phyloP scores from a whole-genome alignment of 441 rosid genomes.

The Mallotus japonicus region DNA sequence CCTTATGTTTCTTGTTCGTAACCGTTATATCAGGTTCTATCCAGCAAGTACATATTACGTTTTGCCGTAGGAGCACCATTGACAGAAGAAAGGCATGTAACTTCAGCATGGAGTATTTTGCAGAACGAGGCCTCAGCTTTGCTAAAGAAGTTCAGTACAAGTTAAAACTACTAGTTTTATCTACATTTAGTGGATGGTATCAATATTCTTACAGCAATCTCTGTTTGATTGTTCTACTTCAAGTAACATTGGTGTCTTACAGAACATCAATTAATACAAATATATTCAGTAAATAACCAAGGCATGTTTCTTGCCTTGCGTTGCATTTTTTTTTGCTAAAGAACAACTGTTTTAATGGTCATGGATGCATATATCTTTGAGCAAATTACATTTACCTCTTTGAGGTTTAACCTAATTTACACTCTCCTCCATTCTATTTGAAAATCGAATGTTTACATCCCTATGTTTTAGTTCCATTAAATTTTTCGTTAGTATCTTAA shows the following conservation, averaged over 20 bases:
- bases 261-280: not conserved
- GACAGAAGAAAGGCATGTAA: slow-evolving; percentile 78
- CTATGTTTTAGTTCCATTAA: no score
- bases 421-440: no score
- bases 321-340: not conserved
- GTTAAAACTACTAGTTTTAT: not conserved
- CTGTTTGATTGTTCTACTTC: not conserved
- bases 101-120: slow-evolving; percentile 68
- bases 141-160: slow-evolving; percentile 26
- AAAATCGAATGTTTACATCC: no score
- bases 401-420: no score
- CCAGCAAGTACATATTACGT: slow-evolving; percentile 56
- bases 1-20: not conserved
- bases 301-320: not conserved
- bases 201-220: not conserved
- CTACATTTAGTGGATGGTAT: not conserved
- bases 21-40: slow-evolving; percentile 50
- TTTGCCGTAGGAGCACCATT: slow-evolving; percentile 82
- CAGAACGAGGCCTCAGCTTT: slow-evolving; percentile 62
- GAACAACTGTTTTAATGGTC: not conserved
- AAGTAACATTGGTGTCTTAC: not conserved
- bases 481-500: no score
- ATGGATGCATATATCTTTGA: no score
- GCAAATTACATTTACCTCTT: no score
- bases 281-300: not conserved